phyloP scores from a whole-genome alignment of 2,329 filamentous ascomycete species.

The Aspergillus phoenicis region DNA sequence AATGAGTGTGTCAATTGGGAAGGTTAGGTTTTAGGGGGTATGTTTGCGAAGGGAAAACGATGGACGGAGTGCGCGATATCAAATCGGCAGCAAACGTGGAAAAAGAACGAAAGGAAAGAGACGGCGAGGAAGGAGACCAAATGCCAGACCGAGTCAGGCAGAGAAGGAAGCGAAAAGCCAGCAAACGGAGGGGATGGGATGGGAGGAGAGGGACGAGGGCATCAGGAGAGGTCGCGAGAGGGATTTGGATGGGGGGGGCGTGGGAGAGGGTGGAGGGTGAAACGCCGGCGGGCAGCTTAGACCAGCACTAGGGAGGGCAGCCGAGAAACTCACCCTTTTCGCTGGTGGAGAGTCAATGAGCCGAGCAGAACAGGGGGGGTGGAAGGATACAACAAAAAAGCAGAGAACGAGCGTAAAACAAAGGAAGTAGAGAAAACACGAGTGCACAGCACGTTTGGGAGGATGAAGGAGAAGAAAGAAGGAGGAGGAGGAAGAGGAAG shows the following conservation, averaged over 20 bases:
- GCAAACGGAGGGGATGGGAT: constrained; percentile 6
- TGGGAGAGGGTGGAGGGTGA: constrained; percentile 15
- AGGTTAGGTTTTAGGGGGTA: constrained; percentile 17
- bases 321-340: constrained; percentile 10
- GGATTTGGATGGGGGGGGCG: constrained; percentile 8
- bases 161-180: constrained; percentile 7
- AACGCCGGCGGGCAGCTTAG: constrained; percentile 23
- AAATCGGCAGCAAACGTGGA: constrained; percentile 24
- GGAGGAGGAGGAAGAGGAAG: background rate
- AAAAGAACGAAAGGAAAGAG: constrained; percentile 2
- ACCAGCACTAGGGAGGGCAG: constrained; percentile 8
- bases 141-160: background rate
- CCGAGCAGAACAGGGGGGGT: background rate
- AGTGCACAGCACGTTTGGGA: constrained; percentile 5
- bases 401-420: background rate
- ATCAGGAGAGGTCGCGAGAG: constrained; percentile 14
- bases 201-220: background rate
- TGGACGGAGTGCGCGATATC: constrained; percentile 25
- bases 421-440: background rate
- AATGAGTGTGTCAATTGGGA: constrained; percentile 18
- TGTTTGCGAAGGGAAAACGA: constrained; percentile 8
- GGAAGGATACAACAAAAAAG: background rate
- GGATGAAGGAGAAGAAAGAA: background rate
- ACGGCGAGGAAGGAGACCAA: background rate
- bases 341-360: too few species aligned